Percentiles rank a stretch among this genome's conserved stretches.
Evolutionary conservation across 345 rosid species (phyloP).

Genomic region (Eucalyptus guilfoylei): DNA sequence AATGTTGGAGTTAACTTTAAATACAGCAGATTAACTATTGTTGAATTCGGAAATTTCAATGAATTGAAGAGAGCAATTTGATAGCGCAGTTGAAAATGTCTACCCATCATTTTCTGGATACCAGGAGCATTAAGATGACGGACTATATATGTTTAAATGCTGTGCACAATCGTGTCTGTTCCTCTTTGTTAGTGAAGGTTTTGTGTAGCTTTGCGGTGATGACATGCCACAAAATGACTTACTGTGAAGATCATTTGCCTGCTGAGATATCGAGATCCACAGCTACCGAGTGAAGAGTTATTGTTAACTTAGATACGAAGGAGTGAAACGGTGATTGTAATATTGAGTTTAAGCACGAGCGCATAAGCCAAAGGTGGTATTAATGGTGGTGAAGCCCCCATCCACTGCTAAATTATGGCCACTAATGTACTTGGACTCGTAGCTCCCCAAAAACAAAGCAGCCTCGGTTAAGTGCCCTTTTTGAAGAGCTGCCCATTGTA

Average conservation of each 20-base stretch:
- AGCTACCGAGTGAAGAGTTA: background rate
- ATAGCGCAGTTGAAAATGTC: background rate
- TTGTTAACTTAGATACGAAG: background rate
- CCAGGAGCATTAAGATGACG: background rate
- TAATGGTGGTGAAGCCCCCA: background rate
- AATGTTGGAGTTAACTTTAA: background rate
- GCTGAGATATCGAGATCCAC: background rate
- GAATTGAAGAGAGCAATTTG: background rate
- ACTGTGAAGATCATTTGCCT: background rate
- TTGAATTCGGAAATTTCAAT: background rate
- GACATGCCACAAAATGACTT: background rate
- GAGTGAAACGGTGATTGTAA: background rate
- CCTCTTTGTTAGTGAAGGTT: background rate
- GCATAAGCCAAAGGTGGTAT: background rate
- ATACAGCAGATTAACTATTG: background rate
- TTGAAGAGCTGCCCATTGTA: background rate
- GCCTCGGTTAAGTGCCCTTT: background rate
- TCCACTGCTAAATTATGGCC: background rate
- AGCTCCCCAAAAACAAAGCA: constrained; percentile 1
- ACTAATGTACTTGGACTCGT: constrained; percentile 10
- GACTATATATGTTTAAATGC: background rate
- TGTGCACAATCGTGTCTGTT: background rate
- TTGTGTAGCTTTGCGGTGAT: background rate
- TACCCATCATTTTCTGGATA: background rate
- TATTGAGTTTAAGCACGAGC: background rate